Evolutionary conservation across 2,329 filamentous ascomycete genomes (phyloP).

Genomic region (Diaporthe destruens): DNA sequence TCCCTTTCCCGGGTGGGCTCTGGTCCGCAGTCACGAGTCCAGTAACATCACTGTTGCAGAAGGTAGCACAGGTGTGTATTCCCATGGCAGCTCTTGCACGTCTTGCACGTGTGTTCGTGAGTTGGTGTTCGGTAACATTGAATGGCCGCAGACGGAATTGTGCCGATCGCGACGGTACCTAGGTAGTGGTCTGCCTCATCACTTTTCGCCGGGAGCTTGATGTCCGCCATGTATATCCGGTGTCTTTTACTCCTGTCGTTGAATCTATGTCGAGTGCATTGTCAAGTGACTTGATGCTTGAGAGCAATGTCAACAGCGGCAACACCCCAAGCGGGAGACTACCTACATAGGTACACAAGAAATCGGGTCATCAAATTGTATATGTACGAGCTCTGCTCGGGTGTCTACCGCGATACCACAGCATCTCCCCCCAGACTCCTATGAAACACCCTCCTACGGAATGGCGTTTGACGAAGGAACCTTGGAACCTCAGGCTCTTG

Average conservation of each 20-base stretch:
- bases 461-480: no score
- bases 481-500: no score
- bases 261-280: neutral
- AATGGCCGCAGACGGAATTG: neutral
- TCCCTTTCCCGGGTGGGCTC: constrained; percentile 4
- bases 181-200: neutral
- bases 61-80: neutral
- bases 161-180: neutral
- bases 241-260: no score
- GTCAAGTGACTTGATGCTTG: neutral
- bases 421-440: no score
- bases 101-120: no score
- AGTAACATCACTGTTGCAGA: neutral
- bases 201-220: neutral
- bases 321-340: neutral
- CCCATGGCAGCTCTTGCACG: no score
- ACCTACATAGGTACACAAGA: neutral
- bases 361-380: no score
- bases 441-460: no score
- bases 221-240: neutral
- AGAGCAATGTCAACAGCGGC: neutral
- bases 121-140: no score
- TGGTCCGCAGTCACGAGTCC: neutral
- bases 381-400: no score
- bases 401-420: no score